Conservation (phyloP, 805 yeast genomes). For the Jamesozyma piceae region DNA sequence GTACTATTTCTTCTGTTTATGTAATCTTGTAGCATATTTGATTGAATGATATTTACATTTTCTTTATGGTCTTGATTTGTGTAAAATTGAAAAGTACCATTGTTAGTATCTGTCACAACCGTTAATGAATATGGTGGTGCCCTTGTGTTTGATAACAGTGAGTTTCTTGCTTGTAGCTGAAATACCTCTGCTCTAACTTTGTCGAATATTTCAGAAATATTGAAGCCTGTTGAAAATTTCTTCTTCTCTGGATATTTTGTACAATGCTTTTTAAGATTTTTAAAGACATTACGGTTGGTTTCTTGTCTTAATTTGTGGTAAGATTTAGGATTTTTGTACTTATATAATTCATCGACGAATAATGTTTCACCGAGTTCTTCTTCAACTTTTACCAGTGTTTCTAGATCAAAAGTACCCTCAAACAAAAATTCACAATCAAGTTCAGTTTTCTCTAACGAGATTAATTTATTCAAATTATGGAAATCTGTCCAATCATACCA, state of each 20-base stretch:
- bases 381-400: constrained; percentile 13
- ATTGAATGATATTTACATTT: constrained; percentile 16
- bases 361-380: constrained; percentile 15
- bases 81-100: constrained; percentile 13
- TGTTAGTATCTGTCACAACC: constrained; percentile 12
- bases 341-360: constrained; percentile 15
- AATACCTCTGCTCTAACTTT: constrained; percentile 26
- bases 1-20: constrained; percentile 10
- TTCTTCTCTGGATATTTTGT: neutral
- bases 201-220: constrained; percentile 13
- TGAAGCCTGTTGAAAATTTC: constrained; percentile 8
- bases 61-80: constrained; percentile 4
- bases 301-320: constrained; percentile 10
- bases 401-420: constrained; percentile 17
- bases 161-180: constrained; percentile 22
- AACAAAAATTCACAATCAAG: constrained; percentile 19
- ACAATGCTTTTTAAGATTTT: constrained; percentile 3
- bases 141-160: constrained; percentile 8
- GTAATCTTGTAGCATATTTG: constrained; percentile 14
- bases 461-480: constrained; percentile 33
- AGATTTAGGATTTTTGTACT: constrained; percentile 14
- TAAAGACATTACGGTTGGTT: constrained; percentile 4
- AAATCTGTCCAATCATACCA: constrained; percentile 54
- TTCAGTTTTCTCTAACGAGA: constrained; percentile 21
- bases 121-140: constrained; percentile 23